Evolutionary conservation across 441 rosid species (phyloP).

Genomic region (Hypseocharis bilobata): DNA sequence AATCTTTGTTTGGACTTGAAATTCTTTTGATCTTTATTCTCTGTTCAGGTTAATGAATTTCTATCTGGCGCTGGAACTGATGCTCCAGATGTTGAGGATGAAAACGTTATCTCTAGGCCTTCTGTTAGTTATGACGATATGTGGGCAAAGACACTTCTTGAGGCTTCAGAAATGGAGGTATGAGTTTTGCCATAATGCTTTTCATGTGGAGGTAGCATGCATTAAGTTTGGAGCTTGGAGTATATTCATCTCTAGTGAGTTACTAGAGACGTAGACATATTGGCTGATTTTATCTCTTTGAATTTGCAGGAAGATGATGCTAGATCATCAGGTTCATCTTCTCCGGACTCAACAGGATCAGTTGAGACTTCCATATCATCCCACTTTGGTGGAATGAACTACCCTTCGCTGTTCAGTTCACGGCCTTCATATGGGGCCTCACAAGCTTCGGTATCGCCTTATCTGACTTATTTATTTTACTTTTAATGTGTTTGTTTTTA

Average conservation of each 20-base stretch:
- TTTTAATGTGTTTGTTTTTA: not conserved
- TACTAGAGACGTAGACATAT: slow-evolving; percentile 1
- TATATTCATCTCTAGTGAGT: not conserved
- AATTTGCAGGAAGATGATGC: slow-evolving; percentile 73
- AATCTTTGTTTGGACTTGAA: not conserved
- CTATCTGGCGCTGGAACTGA: slow-evolving; percentile 97
- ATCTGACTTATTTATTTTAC: not conserved
- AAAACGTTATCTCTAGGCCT: slow-evolving; percentile 69
- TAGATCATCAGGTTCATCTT: slow-evolving; percentile 85
- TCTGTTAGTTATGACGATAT: slow-evolving; percentile 97
- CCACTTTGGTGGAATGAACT: slow-evolving; percentile 97
- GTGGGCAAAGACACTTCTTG: slow-evolving; percentile 98
- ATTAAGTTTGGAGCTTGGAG: slow-evolving; percentile 10
- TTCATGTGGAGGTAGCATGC: slow-evolving; percentile 1
- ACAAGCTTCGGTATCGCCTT: slow-evolving; percentile 45
- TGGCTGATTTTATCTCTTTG: slow-evolving; percentile 5
- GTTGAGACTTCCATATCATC: slow-evolving; percentile 95
- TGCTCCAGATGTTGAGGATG: slow-evolving; percentile 99
- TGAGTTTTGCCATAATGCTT: slow-evolving; percentile 2
- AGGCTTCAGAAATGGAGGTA: slow-evolving; percentile 77
- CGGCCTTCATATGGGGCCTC: slow-evolving; percentile 51
- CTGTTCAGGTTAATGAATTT: slow-evolving; percentile 80
- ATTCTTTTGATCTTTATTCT: slow-evolving; percentile 15
- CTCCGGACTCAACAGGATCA: slow-evolving; percentile 90
- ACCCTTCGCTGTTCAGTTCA: slow-evolving; percentile 91